phyloP scores from a whole-genome alignment of 441 rosid genomes.

The Gossypium lobatum region DNA sequence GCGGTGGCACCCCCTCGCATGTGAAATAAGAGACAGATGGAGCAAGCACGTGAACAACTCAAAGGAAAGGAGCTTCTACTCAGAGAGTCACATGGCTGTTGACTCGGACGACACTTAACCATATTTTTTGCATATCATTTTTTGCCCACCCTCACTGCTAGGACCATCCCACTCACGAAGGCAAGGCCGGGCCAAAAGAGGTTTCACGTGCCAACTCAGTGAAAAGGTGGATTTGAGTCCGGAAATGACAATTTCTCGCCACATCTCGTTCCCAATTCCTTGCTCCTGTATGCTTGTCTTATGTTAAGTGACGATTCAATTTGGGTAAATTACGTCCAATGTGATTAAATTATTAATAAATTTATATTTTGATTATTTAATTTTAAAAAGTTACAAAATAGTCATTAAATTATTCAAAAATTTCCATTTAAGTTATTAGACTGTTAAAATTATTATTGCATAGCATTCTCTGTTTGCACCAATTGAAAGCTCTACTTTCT shows the following conservation, averaged over 20 bases:
- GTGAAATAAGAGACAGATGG: not conserved
- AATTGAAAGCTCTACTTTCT: too few species aligned
- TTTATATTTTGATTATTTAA: too few species aligned
- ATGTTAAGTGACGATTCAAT: too few species aligned
- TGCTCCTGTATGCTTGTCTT: not conserved
- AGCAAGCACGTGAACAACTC: not conserved
- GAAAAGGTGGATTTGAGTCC: not conserved
- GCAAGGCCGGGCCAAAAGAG: not conserved
- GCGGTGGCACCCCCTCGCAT: not conserved
- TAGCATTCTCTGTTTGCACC: too few species aligned
- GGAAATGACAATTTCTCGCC: not conserved
- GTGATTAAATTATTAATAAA: too few species aligned
- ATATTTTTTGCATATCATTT: not conserved
- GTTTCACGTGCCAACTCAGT: constrained; percentile 21
- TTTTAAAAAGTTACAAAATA: too few species aligned
- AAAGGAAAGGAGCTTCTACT: not conserved
- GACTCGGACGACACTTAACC: not conserved
- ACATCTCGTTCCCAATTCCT: constrained; percentile 7
- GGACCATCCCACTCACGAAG: constrained; percentile 10
- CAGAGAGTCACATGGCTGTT: not conserved
- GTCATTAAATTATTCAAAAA: too few species aligned
- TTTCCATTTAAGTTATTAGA: too few species aligned
- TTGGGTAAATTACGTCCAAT: too few species aligned
- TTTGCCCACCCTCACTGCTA: not conserved
- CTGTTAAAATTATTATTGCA: too few species aligned